Percentiles rank a stretch among this genome's conserved stretches.
These are phyloP conservation scores for Anastatica hierochuntica DNA, from an alignment of 345 rosid species.

Conservation along the genomic window DNA sequence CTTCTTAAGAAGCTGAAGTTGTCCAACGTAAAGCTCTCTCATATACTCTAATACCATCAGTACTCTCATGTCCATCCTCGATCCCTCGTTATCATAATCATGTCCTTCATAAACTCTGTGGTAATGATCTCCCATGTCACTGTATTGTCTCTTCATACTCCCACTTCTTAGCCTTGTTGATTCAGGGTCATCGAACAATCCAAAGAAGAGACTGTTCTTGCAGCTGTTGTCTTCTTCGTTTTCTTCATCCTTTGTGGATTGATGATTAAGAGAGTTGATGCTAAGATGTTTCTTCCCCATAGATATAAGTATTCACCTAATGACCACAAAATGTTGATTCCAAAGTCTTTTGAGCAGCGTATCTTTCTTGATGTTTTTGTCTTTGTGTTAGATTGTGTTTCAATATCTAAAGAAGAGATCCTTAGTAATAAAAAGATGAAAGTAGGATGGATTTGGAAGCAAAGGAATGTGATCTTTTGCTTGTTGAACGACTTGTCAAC, in stretches of 20 bases:
- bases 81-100: background rate
- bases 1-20: conserved; percentile 16
- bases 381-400: conserved; percentile 7
- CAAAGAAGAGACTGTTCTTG: conserved; percentile 21
- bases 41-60: conserved; percentile 24
- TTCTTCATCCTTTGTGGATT: background rate
- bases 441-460: conserved; percentile 17
- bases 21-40: conserved; percentile 28
- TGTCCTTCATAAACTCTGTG: conserved; percentile 13
- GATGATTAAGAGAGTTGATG: conserved; percentile 7
- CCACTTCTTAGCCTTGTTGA: conserved; percentile 17
- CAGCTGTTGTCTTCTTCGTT: conserved; percentile 7
- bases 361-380: background rate
- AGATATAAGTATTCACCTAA: conserved; percentile 4
- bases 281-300: conserved; percentile 18
- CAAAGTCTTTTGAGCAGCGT: background rate
- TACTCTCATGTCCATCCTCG: conserved; percentile 18
- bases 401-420: background rate
- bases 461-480: conserved; percentile 2
- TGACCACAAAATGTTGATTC: background rate
- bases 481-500: conserved; percentile 25
- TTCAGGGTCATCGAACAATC: conserved; percentile 25
- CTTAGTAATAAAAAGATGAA: background rate
- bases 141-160: conserved; percentile 29
- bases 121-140: conserved; percentile 24